These are phyloP conservation scores for Vachellia collinsii DNA, from an alignment of 306 rosid genomes.

Conservation along the genomic window DNA sequence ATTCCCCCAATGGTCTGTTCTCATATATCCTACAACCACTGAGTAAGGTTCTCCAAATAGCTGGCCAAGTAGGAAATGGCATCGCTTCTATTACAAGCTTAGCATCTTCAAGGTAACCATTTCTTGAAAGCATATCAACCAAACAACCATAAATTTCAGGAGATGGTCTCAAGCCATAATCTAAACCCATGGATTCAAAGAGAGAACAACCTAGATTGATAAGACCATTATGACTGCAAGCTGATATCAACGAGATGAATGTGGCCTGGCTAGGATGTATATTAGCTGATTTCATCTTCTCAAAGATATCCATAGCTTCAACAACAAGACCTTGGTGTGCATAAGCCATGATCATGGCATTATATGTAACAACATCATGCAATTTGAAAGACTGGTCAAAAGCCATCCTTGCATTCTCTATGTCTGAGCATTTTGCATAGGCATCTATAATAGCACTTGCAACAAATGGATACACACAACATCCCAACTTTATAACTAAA, in stretches of 20 bases:
- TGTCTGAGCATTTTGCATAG: constrained; percentile 65
- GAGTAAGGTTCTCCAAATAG: constrained; percentile 59
- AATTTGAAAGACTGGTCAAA: constrained; percentile 39
- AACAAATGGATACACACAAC: constrained; percentile 47
- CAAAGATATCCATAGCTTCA: constrained; percentile 49
- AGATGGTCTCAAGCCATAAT: constrained; percentile 47
- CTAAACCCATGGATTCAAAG: constrained; percentile 43
- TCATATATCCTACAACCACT: constrained; percentile 64
- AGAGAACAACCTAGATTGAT: constrained; percentile 47
- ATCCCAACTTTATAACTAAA: constrained; percentile 53
- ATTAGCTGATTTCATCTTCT: constrained; percentile 48
- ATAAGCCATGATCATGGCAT: constrained; percentile 59
- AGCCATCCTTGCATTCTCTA: constrained; percentile 43
- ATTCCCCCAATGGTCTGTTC: constrained; percentile 52
- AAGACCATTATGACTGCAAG: constrained; percentile 59
- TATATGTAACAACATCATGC: constrained; percentile 53
- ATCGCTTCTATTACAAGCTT: constrained; percentile 45
- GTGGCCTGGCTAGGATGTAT: constrained; percentile 59
- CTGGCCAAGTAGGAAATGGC: constrained; percentile 70
- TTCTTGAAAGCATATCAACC: constrained; percentile 60
- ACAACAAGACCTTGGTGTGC: constrained; percentile 56
- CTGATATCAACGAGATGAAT: constrained; percentile 56
- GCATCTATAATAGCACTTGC: constrained; percentile 63
- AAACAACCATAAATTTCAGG: constrained; percentile 54
- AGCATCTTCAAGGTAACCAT: constrained; percentile 56